A percentile compares a stretch with the other conserved stretches of the same genome.
Conservation (phyloP, 73 alveolate species). For the Paramecium octaurelia region DNA sequence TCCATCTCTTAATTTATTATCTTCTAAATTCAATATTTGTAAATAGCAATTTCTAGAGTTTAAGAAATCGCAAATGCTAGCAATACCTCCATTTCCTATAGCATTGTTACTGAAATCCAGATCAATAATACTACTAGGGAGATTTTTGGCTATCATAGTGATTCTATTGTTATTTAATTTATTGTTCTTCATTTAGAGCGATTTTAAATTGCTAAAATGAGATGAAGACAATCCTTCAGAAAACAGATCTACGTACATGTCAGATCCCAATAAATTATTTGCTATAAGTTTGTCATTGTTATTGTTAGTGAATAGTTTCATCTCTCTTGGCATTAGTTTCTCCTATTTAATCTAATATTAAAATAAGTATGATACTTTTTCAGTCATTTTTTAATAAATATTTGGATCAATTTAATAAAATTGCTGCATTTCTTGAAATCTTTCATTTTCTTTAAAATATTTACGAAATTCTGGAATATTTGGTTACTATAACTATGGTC, state of each 20-base stretch:
- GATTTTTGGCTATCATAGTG: neutral
- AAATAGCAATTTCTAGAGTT: neutral
- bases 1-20: conserved; percentile 52
- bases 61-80: neutral
- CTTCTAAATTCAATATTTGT: conserved; percentile 30
- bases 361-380: neutral
- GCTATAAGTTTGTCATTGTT: neutral
- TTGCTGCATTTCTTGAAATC: neutral
- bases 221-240: conserved; percentile 10
- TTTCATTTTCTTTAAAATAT: conserved; percentile 10
- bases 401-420: conserved; percentile 27
- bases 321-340: neutral
- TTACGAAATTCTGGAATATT: neutral
- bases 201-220: neutral
- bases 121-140: conserved; percentile 7
- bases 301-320: neutral
- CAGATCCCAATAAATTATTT: conserved; percentile 25
- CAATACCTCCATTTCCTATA: neutral
- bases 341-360: neutral
- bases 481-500: neutral
- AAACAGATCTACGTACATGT: conserved; percentile 13
- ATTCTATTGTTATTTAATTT: neutral
- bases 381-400: neutral
- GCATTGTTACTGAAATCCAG: conserved; percentile 5
- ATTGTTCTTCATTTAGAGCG: neutral